These are phyloP conservation scores for Biscutella laevigata DNA, from an alignment of 441 rosid genomes.

Conservation along the genomic window DNA sequence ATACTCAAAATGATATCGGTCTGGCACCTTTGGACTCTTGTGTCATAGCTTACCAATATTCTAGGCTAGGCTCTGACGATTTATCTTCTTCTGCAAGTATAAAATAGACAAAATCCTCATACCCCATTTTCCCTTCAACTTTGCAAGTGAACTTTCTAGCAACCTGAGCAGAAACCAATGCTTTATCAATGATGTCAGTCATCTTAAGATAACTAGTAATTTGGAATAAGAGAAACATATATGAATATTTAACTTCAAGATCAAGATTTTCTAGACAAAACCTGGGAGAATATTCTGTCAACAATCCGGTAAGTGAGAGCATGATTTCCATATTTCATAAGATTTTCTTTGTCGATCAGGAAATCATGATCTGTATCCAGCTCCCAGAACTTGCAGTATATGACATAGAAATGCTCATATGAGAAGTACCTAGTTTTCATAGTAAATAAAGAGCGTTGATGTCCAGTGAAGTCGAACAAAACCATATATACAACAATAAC, in stretches of 20 bases:
- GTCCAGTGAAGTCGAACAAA: background rate
- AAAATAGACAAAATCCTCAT: constrained; percentile 95
- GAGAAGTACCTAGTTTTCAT: constrained; percentile 67
- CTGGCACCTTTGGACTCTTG: constrained; percentile 31
- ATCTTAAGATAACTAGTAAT: background rate
- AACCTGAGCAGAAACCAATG: constrained; percentile 41
- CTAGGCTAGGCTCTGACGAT: constrained; percentile 91
- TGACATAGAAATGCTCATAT: constrained; percentile 93
- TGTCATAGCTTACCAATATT: constrained; percentile 65
- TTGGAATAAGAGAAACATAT: background rate
- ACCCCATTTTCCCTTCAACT: constrained; percentile 96
- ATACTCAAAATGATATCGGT: background rate
- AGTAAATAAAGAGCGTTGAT: constrained; percentile 1
- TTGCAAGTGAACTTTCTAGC: constrained; percentile 83
- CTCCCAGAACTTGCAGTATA: constrained; percentile 99
- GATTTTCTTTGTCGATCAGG: constrained; percentile 94
- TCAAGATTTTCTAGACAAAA: constrained; percentile 24
- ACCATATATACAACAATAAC: background rate
- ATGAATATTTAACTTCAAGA: background rate
- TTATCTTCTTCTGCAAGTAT: constrained; percentile 94
- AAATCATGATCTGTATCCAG: constrained; percentile 96
- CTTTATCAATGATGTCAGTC: constrained; percentile 11
- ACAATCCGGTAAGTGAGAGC: constrained; percentile 97
- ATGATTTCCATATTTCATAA: constrained; percentile 95
- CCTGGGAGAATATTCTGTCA: constrained; percentile 97